Conservation (phyloP, 345 rosid species). For the Citrus australasica region DNA sequence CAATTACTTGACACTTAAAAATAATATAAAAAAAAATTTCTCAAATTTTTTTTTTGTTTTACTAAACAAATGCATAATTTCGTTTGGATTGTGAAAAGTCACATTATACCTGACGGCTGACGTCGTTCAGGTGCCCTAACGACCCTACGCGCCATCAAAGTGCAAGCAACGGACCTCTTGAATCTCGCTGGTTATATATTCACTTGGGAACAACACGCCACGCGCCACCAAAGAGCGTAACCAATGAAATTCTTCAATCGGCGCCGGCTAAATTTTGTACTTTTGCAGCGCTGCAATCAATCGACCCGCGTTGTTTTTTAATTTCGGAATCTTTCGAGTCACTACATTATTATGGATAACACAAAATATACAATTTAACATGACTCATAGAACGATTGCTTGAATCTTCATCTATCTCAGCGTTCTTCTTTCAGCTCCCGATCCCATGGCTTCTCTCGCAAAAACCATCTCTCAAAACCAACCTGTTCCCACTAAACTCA, state of each 20-base stretch:
- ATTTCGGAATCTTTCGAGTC: not conserved
- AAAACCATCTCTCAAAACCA: conserved; percentile 18
- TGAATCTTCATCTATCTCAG: not conserved
- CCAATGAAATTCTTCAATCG: not conserved
- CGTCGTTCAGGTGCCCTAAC: not conserved
- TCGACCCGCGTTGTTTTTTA: not conserved
- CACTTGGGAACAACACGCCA: not conserved
- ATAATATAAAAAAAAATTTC: too few relatives aligned
- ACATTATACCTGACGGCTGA: not conserved
- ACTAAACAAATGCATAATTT: too few relatives aligned
- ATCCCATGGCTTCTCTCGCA: conserved; percentile 35
- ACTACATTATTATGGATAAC: too few relatives aligned
- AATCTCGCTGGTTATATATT: too few relatives aligned
- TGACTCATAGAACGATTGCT: not conserved
- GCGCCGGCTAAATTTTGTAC: conserved; percentile 3
- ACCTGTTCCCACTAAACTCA: conserved; percentile 8
- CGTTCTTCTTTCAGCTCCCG: not conserved
- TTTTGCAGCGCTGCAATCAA: not conserved
- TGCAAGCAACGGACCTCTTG: too few relatives aligned
- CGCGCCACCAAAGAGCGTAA: conserved; percentile 11
- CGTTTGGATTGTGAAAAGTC: too few relatives aligned
- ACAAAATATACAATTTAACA: not conserved
- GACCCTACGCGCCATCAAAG: not conserved
- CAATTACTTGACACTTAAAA: too few relatives aligned
- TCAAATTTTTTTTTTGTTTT: too few relatives aligned